Percentiles rank a stretch among this genome's conserved stretches.
These are phyloP conservation scores for Diaporthe australafricana DNA, from an alignment of 2,329 filamentous ascomycete genomes.

Conservation along the genomic window DNA sequence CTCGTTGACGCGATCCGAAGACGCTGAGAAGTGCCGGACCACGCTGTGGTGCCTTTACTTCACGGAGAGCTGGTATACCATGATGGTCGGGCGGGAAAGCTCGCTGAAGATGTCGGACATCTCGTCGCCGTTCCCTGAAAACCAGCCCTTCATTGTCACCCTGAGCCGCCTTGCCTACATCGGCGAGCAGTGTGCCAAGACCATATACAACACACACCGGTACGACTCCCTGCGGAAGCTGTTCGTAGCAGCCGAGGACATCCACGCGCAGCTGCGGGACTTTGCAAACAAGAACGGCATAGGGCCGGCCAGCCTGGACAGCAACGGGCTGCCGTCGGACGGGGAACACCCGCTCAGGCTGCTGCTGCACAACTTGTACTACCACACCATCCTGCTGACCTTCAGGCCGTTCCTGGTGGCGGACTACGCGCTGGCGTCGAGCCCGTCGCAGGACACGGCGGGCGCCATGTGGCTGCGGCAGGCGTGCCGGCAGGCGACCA, in stretches of 20 bases:
- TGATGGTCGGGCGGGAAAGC: conserved; percentile 40
- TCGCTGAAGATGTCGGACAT: conserved; percentile 42
- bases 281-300: conserved; percentile 41
- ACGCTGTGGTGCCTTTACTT: conserved; percentile 47
- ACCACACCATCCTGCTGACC: conserved; percentile 40
- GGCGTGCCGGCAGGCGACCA: conserved; percentile 45
- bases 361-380: conserved; percentile 39
- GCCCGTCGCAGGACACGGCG: conserved; percentile 10
- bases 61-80: conserved; percentile 42
- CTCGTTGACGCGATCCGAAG: conserved; percentile 37
- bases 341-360: conserved; percentile 33
- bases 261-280: conserved; percentile 41
- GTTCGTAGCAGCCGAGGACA: conserved; percentile 41
- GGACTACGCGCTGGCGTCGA: conserved; percentile 39
- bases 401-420: conserved; percentile 44
- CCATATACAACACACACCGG: conserved; percentile 42
- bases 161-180: conserved; percentile 41
- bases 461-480: conserved; percentile 46
- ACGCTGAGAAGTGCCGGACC: conserved; percentile 41
- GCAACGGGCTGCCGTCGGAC: not conserved
- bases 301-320: conserved; percentile 34
- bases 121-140: conserved; percentile 40
- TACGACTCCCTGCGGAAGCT: conserved; percentile 44
- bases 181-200: conserved; percentile 34
- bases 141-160: conserved; percentile 39